Evolutionary conservation across 2,329 filamentous ascomycete species (phyloP).

Genomic region (Helicocarpus griseus): DNA sequence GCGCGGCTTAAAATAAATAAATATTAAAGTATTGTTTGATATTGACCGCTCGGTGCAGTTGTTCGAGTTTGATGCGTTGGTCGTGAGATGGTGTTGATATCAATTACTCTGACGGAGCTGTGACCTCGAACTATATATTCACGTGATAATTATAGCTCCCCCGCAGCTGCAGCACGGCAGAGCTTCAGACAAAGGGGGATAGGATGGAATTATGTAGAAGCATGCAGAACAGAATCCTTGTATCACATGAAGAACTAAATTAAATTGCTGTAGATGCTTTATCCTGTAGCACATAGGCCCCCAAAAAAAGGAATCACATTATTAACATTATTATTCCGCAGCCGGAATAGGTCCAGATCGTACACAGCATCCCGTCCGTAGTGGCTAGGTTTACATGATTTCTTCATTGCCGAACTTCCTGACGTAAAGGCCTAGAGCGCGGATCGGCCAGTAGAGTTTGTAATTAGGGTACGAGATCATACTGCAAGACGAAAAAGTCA

Average conservation of each 20-base stretch:
- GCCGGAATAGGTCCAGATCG: neutral
- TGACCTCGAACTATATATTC: neutral
- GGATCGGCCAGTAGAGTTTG: conserved; percentile 92
- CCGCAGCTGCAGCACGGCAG: no score
- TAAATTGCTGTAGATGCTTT: neutral
- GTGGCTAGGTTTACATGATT: conserved; percentile 25
- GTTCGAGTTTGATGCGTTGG: no score
- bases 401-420: conserved; percentile 58
- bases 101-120: no score
- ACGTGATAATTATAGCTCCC: neutral
- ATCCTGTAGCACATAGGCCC: neutral
- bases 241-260: neutral
- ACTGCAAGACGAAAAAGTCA: conserved; percentile 32
- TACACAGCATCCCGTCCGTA: neutral
- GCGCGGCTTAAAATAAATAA: no score
- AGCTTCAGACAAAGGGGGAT: no score
- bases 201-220: no score
- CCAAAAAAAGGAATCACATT: neutral
- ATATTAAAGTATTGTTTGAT: no score
- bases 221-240: neutral
- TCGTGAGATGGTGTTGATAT: no score
- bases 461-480: conserved; percentile 99
- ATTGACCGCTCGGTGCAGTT: no score
- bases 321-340: neutral
- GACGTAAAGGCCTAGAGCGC: conserved; percentile 84